Base-by-base conservation (phyloP, 805 yeast genomes). In the Saccharomycopsis oosterbeekiorum region DNA sequence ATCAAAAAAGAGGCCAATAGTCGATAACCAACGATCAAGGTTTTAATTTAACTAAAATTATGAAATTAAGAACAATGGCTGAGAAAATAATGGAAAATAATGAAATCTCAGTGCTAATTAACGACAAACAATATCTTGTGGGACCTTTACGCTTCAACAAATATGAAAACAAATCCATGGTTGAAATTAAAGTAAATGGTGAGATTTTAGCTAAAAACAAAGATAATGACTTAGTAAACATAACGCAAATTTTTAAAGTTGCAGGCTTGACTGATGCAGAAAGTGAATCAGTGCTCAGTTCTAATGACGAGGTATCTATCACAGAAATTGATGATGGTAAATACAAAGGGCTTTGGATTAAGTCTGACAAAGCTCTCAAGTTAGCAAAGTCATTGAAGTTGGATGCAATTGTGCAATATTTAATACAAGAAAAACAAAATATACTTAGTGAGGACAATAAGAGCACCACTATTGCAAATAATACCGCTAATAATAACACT, bases 401-500 rank as follows among this genome's bases (percentile, higher is more conserved):
- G 9, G 53, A 62, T 17, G 14, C 56, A 47, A 41, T 59, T 21
- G 55, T 63, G 24, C 4, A 41, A 24, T 21, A 24, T 14, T 50
- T 63, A 14, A 41, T 60, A 15, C 21, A 53, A 24, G 62, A 59
- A 36, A 17, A 54, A n/a, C 37, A 40, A 19, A 37, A 34, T 1
- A 21, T 17, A 9, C n/a, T 36, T n/a, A 19, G 37, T 12, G n/a
- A 42, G 6, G 24, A 6, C 10, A 59, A 54, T 14, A 51, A 57
- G 29, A 55, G 50, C 9, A 36, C 9, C 8, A 75, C 71, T 58
- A 74, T 71, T 36, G 63, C 60, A 26, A 66, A 59, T 43, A 61
- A 55, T 47, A 59, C 9, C 21, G n/a, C 42, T 26, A 58, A 61
- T 37, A 75, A 70, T 26, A 73, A 78, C 14, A 80, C 80, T n/a